Percentiles rank a stretch among this genome's conserved stretches.
Evolutionary conservation across 2,329 filamentous ascomycete genomes (phyloP).

Genomic region (Lachnellula cervina): DNA sequence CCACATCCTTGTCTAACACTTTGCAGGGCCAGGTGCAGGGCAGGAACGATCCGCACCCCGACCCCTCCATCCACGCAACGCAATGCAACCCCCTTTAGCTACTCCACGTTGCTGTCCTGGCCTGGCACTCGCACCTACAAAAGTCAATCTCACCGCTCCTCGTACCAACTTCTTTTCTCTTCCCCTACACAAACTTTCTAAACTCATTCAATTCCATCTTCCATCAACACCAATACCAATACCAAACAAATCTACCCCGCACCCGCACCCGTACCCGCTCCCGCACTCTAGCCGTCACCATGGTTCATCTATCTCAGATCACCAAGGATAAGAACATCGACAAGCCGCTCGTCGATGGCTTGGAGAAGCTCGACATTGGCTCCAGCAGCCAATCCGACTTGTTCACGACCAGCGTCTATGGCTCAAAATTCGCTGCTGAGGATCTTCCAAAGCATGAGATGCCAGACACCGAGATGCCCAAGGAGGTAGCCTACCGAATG

Average conservation of each 20-base stretch:
- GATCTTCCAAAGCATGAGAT: slow-evolving; percentile 82
- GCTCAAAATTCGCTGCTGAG: slow-evolving; percentile 73
- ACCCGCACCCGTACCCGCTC: no score
- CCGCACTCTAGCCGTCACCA: slow-evolving; percentile 25
- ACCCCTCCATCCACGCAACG: not conserved
- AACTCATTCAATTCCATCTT: not conserved
- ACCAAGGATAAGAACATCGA: slow-evolving; percentile 23
- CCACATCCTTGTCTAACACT: not conserved
- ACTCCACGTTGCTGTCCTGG: not conserved
- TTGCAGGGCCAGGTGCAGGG: no score
- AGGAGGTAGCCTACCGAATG: slow-evolving; percentile 90
- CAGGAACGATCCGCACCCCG: no score
- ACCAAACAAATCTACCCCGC: not conserved
- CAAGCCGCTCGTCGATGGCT: slow-evolving; percentile 33
- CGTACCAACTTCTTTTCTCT: not conserved
- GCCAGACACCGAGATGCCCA: slow-evolving; percentile 86
- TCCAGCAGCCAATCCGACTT: slow-evolving; percentile 11
- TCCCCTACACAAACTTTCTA: not conserved
- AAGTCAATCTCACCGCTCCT: not conserved
- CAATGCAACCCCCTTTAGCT: not conserved
- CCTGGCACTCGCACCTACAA: not conserved
- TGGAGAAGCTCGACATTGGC: slow-evolving; percentile 43
- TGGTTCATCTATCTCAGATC: slow-evolving; percentile 46
- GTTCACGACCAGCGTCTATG: slow-evolving; percentile 60
- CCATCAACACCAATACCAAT: not conserved